Evolutionary conservation across 1,139 yeast species (phyloP), one percentile per base, ranked within the genome.

Genomic region (Suhomyces choctaworum): DNA sequence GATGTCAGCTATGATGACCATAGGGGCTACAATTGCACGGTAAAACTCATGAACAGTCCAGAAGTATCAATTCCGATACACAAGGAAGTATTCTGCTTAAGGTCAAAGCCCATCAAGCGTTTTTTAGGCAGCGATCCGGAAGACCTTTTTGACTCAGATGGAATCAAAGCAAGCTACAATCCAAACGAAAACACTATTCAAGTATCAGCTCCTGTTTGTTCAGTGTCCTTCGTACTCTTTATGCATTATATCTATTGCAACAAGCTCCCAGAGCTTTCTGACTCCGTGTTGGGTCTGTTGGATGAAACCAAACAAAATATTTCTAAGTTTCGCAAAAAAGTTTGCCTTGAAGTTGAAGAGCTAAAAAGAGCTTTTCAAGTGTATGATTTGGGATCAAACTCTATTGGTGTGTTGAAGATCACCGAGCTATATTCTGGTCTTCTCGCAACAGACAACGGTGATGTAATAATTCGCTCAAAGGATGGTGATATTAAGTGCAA

Each of bases 401-500:
- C 24, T 4, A 8, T 25, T n/a, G 36, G 40, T 5, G 16, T 26
- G 8, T 4, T 16, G 3, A 28, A 31, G n/a, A 11, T 37, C 11
- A 21, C 34, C 2, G 31, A 24, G 2, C 16, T 30, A 10, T 28
- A 29, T 15, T 11, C 31, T 9, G 15, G 33, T n/a, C 28, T 41
- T 11, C 31, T 41, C n/a, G 40, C 34, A 12, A 48, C 43, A 3
- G 32, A 42, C 11, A 35, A 37, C 2, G 50, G 51, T 2, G 55
- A 51, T 16, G 56, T 69, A 1, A 28, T 40, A 2, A 44, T 67
- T 2, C 42, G 35, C 3, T 52, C 82, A 21, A 44, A 57, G 2
- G 80, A 78, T 46, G 78, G 72, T 5, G 56, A 54, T 10, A 22
- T 62, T 2, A 42, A 38, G 5, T 70, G 78, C 4, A 79, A 79